Conservation (phyloP, 805 yeast genomes). For the Candida tammaniensis region DNA sequence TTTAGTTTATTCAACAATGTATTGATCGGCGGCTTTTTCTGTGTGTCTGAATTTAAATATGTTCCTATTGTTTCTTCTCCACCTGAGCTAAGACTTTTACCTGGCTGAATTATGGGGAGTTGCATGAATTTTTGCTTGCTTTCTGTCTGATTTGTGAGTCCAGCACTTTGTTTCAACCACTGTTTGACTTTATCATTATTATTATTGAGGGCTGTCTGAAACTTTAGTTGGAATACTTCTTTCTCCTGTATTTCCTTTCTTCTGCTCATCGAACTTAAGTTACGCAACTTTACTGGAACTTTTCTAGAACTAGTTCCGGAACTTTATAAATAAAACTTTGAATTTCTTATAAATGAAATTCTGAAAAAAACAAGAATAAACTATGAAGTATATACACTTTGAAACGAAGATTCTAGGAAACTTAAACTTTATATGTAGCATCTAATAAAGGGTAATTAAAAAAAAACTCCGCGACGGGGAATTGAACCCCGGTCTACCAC, state of each 20-base stretch:
- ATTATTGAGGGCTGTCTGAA: slow-evolving; percentile 41
- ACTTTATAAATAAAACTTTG: no score
- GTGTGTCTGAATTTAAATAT: slow-evolving; percentile 2
- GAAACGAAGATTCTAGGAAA: no score
- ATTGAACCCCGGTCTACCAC: slow-evolving; percentile 12
- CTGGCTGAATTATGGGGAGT: slow-evolving; percentile 29
- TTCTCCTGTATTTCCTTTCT: slow-evolving; percentile 45
- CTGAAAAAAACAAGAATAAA: no score
- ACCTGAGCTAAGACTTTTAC: slow-evolving; percentile 10
- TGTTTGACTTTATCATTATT: slow-evolving; percentile 19
- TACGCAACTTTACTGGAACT: no score
- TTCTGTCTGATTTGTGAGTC: no score
- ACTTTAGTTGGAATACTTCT: slow-evolving; percentile 45
- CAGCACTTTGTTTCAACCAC: slow-evolving; percentile 9
- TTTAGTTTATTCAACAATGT: slow-evolving; percentile 39
- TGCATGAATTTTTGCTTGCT: slow-evolving; percentile 21
- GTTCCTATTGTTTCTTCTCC: slow-evolving; percentile 5
- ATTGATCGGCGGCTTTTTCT: slow-evolving; percentile 31
- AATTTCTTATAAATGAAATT: no score
- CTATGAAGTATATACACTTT: no score
- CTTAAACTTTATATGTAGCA: no score
- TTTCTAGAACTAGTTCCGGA: no score
- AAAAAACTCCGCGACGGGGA: slow-evolving; percentile 11
- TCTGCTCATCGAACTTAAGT: slow-evolving; percentile 20
- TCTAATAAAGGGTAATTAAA: slow-evolving; percentile 1